A percentile compares a stretch with the other conserved stretches of the same genome.
Conservation (phyloP, 352 stramenopile species). For the Phytopythium vexans region DNA sequence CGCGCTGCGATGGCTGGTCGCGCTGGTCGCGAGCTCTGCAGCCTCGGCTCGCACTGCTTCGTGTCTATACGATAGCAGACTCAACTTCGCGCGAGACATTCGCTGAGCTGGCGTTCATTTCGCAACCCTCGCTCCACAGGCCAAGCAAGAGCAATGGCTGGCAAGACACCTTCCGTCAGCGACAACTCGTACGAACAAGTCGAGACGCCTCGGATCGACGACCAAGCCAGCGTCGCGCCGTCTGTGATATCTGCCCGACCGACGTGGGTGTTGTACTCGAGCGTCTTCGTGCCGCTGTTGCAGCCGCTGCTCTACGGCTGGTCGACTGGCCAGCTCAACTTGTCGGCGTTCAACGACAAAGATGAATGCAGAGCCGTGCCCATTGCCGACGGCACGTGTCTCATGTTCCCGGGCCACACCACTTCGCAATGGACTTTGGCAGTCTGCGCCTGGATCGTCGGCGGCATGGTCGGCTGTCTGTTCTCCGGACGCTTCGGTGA, state of each 20-base stretch:
- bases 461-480: slow-evolving; percentile 49
- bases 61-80: background rate
- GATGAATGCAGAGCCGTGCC: slow-evolving; percentile 38
- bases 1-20: too few species aligned
- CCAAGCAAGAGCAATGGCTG: background rate
- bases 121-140: background rate
- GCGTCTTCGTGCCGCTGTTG: slow-evolving; percentile 40
- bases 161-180: background rate
- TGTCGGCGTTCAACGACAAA: slow-evolving; percentile 34
- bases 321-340: slow-evolving; percentile 58
- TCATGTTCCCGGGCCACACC: slow-evolving; percentile 49
- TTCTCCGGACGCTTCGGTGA: slow-evolving; percentile 29
- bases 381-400: slow-evolving; percentile 29
- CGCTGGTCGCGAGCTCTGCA: background rate
- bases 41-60: background rate
- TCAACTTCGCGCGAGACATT: background rate
- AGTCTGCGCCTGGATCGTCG: slow-evolving; percentile 56
- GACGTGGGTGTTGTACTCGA: slow-evolving; percentile 41
- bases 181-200: slow-evolving; percentile 5
- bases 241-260: slow-evolving; percentile 5
- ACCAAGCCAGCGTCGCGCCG: background rate
- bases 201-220: slow-evolving; percentile 3
- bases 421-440: slow-evolving; percentile 49
- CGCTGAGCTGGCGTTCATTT: background rate
- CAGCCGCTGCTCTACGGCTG: slow-evolving; percentile 34